A percentile compares a stretch with the other conserved stretches of the same genome.
phyloP scores from a whole-genome alignment of 2,329 filamentous ascomycete species.

The Colletotrichum sp. region DNA sequence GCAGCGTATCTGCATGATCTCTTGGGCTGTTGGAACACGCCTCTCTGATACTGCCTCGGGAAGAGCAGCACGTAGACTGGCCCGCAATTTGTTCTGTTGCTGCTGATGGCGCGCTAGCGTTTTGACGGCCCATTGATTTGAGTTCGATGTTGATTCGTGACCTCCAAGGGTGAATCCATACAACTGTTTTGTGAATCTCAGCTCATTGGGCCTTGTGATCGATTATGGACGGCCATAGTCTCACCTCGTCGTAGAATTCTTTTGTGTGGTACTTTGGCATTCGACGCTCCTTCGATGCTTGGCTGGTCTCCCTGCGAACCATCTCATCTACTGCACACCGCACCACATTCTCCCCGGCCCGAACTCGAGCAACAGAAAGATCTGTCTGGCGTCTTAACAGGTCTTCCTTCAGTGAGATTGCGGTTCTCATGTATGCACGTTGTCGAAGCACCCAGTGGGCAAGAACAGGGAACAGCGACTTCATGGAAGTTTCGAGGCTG shows the following conservation, averaged over 20 bases:
- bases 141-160: conserved; percentile 29
- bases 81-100: conserved; percentile 30
- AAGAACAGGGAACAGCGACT: conserved; percentile 3
- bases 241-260: conserved; percentile 35
- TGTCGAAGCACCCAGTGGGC: conserved; percentile 9
- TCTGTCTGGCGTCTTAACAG: not conserved
- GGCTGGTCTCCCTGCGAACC: conserved; percentile 3
- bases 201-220: not conserved
- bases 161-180: conserved; percentile 31
- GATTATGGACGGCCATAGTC: not conserved
- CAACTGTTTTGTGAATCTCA: conserved; percentile 16
- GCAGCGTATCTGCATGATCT: conserved; percentile 24
- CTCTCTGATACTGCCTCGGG: conserved; percentile 17
- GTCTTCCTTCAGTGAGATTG: conserved; percentile 2
- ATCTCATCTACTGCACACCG: conserved; percentile 11
- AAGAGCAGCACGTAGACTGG: conserved; percentile 19
- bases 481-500: conserved; percentile 10
- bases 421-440: not conserved
- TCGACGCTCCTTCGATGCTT: not conserved
- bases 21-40: conserved; percentile 25
- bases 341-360: not conserved
- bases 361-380: not conserved
- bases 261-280: conserved; percentile 10
- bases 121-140: conserved; percentile 29
- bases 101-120: conserved; percentile 20